Evolutionary conservation across 2,329 filamentous ascomycete species (phyloP), one percentile per base, ranked within the genome.

Genomic region (Akanthomyces muscarius): DNA sequence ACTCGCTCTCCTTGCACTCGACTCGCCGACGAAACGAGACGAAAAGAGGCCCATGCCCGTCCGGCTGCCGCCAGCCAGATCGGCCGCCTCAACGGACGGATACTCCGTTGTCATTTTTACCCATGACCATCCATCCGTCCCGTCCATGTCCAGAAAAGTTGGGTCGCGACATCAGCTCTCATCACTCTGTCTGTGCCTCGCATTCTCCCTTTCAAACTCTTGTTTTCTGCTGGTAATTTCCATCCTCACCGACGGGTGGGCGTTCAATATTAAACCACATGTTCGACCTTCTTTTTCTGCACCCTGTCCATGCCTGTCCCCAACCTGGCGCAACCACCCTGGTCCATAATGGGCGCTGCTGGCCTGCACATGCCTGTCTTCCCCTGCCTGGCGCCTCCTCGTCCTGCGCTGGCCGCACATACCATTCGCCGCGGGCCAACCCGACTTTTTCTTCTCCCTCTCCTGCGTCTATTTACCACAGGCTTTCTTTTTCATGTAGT

Each of bases 1-100:
- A 6, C 28, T 30, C 28, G 28, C 28, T 16, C 13, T 33, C 28
- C 10, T 51, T 28, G 23, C 16, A 54, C 52, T 41, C 52, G 52
- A 54, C 52, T 51, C 52, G 21, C 28, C 56, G 7, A 25, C 33
- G 4, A 38, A 45, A 57, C 41, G 33, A 59, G 56, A 59, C 56
- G 47, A 13, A 25, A 57, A 18, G 38, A 16, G 21, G 42, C 30
- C 55, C 55, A 48, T 54, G 28, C 6, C 28, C 28, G 36, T 18
- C 23, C 42, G 28, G 25, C n/a, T 57, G 13, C 52, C 38, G 36
- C 51, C 33, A 25, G 18, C 13, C 42, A 36, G 42, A 47, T 54
- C 52, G 52, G 52, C 48, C 21, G 30, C 21, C 33, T n/a, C 47
- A 13, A 38, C 33, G 33, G 33, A 38, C 28, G 28, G 28, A 13